A percentile compares a stretch with the other conserved stretches of the same genome.
Conservation (phyloP, 352 stramenopile genomes). For the Vaucheria bursata region DNA sequence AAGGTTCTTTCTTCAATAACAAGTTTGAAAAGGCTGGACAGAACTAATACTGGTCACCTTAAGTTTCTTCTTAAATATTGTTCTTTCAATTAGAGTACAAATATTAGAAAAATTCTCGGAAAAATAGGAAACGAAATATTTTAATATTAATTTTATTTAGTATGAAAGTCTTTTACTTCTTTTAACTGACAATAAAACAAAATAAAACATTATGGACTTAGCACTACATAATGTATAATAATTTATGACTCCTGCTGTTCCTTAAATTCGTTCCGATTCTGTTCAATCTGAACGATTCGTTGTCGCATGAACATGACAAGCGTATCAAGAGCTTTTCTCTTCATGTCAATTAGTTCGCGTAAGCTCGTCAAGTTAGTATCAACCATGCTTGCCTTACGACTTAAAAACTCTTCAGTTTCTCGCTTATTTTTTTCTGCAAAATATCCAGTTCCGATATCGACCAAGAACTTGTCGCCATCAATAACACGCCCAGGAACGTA, state of each 20-base stretch:
- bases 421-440: constrained; percentile 36
- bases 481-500: constrained; percentile 38
- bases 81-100: too few relatives aligned
- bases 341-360: constrained; percentile 35
- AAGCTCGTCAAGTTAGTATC: constrained; percentile 36
- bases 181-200: background rate
- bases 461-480: constrained; percentile 37
- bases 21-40: too few relatives aligned
- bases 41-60: too few relatives aligned
- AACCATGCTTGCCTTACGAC: constrained; percentile 35
- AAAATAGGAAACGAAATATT: background rate
- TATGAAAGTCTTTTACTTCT: background rate
- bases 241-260: background rate
- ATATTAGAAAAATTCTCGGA: background rate
- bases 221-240: too few relatives aligned
- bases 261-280: constrained; percentile 17
- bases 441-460: constrained; percentile 43
- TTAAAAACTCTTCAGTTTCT: constrained; percentile 37
- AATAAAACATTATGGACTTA: too few relatives aligned
- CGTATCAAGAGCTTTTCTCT: constrained; percentile 37
- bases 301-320: constrained; percentile 42
- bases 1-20: too few relatives aligned
- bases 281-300: constrained; percentile 37
- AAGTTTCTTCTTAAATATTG: too few relatives aligned
- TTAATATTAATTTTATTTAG: constrained; percentile 4